phyloP scores from a whole-genome alignment of 2,329 filamentous ascomycete species.

The Biscogniauxia mediterranea region DNA sequence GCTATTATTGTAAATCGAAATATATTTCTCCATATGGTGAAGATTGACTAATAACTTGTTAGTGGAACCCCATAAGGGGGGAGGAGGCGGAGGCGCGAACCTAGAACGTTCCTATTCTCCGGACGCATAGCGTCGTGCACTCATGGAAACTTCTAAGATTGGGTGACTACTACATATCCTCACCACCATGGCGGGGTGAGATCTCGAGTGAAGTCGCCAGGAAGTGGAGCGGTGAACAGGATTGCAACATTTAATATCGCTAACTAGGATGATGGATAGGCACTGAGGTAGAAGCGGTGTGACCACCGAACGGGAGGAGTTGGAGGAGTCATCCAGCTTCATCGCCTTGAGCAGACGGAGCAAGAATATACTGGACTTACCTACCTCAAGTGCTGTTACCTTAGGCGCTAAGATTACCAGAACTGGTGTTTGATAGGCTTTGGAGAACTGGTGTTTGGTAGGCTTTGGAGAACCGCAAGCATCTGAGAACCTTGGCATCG shows the following conservation, averaged over 20 bases:
- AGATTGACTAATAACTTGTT: too few relatives aligned
- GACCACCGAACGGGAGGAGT: neutral
- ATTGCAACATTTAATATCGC: neutral
- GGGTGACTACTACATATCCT: neutral
- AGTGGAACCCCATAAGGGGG: too few relatives aligned
- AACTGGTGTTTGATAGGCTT: neutral
- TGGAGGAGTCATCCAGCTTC: neutral
- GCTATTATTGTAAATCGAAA: too few relatives aligned
- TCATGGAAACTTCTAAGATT: neutral
- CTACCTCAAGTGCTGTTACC: too few relatives aligned
- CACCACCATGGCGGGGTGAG: neutral
- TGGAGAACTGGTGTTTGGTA: neutral
- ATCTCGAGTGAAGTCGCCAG: neutral
- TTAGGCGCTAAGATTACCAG: neutral
- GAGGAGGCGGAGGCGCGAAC: neutral
- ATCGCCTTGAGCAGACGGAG: neutral
- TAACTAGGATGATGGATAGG: neutral
- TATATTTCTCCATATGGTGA: too few relatives aligned
- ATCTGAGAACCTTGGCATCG: neutral
- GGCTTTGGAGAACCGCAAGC: neutral
- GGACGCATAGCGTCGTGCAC: neutral
- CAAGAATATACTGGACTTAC: neutral
- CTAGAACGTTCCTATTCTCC: neutral
- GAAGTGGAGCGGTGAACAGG: neutral
- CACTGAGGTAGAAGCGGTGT: neutral